phyloP scores from a whole-genome alignment of 139 green algal species.

The Picochlorum sp. region DNA sequence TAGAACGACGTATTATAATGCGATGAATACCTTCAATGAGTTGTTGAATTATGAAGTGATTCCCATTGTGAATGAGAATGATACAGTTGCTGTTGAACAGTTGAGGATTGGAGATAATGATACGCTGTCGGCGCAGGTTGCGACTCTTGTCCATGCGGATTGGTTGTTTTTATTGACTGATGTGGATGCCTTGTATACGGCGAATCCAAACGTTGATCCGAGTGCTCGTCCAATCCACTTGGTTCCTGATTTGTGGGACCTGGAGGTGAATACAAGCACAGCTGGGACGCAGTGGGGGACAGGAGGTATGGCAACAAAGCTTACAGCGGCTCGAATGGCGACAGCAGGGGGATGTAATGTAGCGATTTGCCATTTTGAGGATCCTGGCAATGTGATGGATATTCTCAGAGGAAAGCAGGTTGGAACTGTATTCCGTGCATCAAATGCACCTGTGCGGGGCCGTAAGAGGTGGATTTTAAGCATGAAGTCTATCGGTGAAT shows the following conservation, averaged over 20 bases:
- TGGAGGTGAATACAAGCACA: conserved; percentile 54
- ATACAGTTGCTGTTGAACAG: conserved; percentile 80
- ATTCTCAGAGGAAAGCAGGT: conserved; percentile 42
- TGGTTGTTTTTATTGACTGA: conserved; percentile 94
- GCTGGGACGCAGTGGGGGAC: conserved; percentile 77
- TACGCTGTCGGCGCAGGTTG: conserved; percentile 84
- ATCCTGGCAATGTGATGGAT: conserved; percentile 40
- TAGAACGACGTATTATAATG: conserved; percentile 78
- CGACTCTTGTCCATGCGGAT: conserved; percentile 75
- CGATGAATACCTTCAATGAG: conserved; percentile 79
- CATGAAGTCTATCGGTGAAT: conserved; percentile 46
- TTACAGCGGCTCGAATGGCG: conserved; percentile 84
- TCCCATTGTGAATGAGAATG: conserved; percentile 94
- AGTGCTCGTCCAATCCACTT: conserved; percentile 51
- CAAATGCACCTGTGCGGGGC: conserved; percentile 27
- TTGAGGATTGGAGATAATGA: conserved; percentile 95
- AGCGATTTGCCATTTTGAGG: conserved; percentile 52
- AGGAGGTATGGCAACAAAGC: conserved; percentile 91
- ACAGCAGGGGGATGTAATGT: conserved; percentile 73
- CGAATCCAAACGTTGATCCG: conserved; percentile 53
- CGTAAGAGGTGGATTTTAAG: conserved; percentile 81
- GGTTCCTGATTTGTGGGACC: conserved; percentile 56
- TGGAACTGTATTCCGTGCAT: conserved; percentile 53
- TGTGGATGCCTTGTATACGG: conserved; percentile 84
- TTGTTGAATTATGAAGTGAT: conserved; percentile 70